phyloP scores from a whole-genome alignment of 176 grass and related monocot genomes.

The Avena atlantica region DNA sequence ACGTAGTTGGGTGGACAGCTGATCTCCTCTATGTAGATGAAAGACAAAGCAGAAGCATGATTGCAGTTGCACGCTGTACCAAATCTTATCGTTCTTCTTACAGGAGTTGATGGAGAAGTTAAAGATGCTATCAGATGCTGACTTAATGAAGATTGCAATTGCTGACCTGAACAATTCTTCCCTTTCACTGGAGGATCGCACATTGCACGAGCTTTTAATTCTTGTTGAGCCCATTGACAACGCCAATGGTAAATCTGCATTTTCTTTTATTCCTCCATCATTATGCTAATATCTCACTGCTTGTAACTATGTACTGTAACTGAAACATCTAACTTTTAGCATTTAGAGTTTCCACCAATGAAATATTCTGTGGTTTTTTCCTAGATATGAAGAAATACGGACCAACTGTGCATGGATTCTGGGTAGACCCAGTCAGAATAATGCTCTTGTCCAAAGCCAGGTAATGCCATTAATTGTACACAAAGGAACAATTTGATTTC shows the following conservation, averaged over 20 bases:
- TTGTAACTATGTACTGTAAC: neutral
- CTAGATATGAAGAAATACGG: slow-evolving; percentile 55
- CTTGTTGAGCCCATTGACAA: slow-evolving; percentile 89
- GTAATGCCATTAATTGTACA: slow-evolving; percentile 38
- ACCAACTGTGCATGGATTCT: slow-evolving; percentile 79
- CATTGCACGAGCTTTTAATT: slow-evolving; percentile 79
- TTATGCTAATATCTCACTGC: neutral
- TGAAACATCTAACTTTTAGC: neutral
- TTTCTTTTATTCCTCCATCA: slow-evolving; percentile 16
- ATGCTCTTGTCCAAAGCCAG: slow-evolving; percentile 87
- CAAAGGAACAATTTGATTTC: slow-evolving; percentile 13
- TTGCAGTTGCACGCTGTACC: neutral
- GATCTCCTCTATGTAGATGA: slow-evolving; percentile 9
- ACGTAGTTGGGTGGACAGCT: neutral
- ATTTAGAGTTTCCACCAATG: neutral
- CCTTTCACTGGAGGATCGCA: slow-evolving; percentile 66
- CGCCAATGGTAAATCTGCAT: slow-evolving; percentile 69
- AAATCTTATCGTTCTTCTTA: slow-evolving; percentile 12
- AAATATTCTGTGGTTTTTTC: neutral
- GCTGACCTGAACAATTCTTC: slow-evolving; percentile 87
- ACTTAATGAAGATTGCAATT: slow-evolving; percentile 93
- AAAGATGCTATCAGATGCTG: slow-evolving; percentile 86
- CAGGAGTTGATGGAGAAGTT: slow-evolving; percentile 91
- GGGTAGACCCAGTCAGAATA: slow-evolving; percentile 88
- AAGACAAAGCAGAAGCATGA: neutral